Percentiles rank a stretch among this genome's conserved stretches.
These are phyloP conservation scores for Helminthosporium solani DNA, from an alignment of 2,329 filamentous ascomycete species.

Conservation along the genomic window DNA sequence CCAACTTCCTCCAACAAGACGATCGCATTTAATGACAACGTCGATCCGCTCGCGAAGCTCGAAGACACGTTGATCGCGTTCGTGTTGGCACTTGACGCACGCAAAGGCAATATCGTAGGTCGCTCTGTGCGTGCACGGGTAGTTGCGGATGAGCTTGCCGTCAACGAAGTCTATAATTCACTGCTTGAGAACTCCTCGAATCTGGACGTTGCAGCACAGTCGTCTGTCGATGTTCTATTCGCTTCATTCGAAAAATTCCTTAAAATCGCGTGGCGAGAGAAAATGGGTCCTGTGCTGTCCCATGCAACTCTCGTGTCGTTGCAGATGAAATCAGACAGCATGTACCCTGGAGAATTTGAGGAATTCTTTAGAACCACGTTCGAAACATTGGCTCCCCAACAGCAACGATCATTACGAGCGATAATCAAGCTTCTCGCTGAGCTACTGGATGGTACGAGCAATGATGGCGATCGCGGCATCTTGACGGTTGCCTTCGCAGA, in stretches of 20 bases:
- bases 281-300: conserved; percentile 82
- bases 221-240: conserved; percentile 81
- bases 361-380: conserved; percentile 58
- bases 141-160: conserved; percentile 70
- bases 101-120: conserved; percentile 84
- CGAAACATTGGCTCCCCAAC: conserved; percentile 57
- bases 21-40: conserved; percentile 27
- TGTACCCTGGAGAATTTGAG: conserved; percentile 70
- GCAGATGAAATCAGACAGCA: conserved; percentile 63
- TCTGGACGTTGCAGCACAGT: conserved; percentile 71
- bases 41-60: conserved; percentile 60
- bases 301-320: conserved; percentile 69
- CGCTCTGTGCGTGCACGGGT: conserved; percentile 70
- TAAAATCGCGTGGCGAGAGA: conserved; percentile 80
- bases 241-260: conserved; percentile 93
- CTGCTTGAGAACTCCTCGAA: conserved; percentile 81
- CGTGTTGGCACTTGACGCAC: conserved; percentile 75
- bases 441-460: conserved; percentile 83
- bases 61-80: conserved; percentile 87
- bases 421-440: conserved; percentile 85
- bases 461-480: conserved; percentile 86
- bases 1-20: conserved; percentile 38
- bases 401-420: conserved; percentile 74
- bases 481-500: conserved; percentile 88
- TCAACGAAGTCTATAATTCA: conserved; percentile 89